Conservation (phyloP, 331 rosid genomes). For the Cydonia oblonga region DNA sequence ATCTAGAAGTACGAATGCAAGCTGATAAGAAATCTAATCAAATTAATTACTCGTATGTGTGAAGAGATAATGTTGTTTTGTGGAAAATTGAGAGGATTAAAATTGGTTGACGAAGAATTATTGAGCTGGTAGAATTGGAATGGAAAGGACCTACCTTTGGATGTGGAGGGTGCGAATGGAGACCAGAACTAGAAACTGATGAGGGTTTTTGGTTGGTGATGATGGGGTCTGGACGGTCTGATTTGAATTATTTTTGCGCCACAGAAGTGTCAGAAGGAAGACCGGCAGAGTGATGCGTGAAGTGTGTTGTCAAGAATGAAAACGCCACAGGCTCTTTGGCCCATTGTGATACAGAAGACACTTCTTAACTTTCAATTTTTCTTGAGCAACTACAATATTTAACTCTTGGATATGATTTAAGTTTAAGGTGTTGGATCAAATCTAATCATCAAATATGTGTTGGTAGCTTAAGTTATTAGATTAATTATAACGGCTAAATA, state of each 20-base stretch:
- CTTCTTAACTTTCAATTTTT: neutral
- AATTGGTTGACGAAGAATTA: neutral
- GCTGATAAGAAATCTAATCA: neutral
- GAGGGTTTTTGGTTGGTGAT: slow-evolving; percentile 9
- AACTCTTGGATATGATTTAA: neutral
- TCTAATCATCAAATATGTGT: neutral
- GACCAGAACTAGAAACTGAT: neutral
- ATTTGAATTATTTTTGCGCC: slow-evolving; percentile 21
- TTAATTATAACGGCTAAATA: accelerated
- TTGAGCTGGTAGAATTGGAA: slow-evolving; percentile 3
- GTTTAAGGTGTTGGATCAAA: neutral
- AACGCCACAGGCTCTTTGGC: neutral
- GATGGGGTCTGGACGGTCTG: slow-evolving; percentile 11
- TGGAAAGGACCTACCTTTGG: slow-evolving; percentile 8
- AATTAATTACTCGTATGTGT: neutral
- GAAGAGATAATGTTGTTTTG: neutral
- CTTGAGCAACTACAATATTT: neutral
- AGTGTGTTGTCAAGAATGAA: neutral
- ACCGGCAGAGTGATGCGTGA: neutral
- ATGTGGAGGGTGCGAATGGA: neutral
- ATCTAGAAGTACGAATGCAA: neutral
- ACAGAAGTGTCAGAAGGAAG: neutral
- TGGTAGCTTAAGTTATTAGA: neutral
- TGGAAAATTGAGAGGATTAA: neutral
- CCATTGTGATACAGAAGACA: neutral